Evolutionary conservation across 1,284 basidiomycete species (phyloP), one percentile per base, ranked within the genome.

Genomic region (Mixia osmundae): DNA sequence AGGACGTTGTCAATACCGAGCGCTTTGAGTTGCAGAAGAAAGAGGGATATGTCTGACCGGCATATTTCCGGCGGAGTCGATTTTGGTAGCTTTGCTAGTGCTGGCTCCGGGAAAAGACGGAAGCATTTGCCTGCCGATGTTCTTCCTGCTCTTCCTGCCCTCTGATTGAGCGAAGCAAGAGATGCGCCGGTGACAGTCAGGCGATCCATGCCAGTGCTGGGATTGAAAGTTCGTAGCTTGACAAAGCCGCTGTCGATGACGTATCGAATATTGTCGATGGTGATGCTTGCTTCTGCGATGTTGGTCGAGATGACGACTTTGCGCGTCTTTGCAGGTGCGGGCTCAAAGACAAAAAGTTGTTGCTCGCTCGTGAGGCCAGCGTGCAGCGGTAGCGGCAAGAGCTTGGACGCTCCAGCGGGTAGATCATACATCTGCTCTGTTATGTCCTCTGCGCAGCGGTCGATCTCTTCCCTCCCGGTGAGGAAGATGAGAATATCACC

Each of bases 201-300:
- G 6, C 47, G 39, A 33, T 59, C 56, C 46, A 57, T 53, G 1
- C 54, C 54, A 5, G 50, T 52, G 7, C 36, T 15, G 1, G 53
- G 52, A 26, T 58, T 48, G 38, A 50, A 56, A 2, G 51, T 47
- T 18, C 48, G 45, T 5, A 54, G 42, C 52, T 97, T 97, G 44
- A 89, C 85, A 49, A 85, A 80, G 3, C 89, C 91, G 38, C 71
- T 75, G 51, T 99, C 89, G 4, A 97, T 66, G n/a, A 99, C 87
- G 51, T 74, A 95, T 47, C 74, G 75, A 45, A 97, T 74, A 1
- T 83, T 83, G 33, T 94, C 82, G 40, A 97, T 91, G 0, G 89
- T 97, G 11, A 97, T 76, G 55, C 80, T 87, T 15, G 89, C 76
- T 60, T 97, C 91, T 12, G 91, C 89, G 35, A 95, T 87, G 53